Conservation (phyloP, 768 basidiomycete species). For the Phylloporus arenicola region DNA sequence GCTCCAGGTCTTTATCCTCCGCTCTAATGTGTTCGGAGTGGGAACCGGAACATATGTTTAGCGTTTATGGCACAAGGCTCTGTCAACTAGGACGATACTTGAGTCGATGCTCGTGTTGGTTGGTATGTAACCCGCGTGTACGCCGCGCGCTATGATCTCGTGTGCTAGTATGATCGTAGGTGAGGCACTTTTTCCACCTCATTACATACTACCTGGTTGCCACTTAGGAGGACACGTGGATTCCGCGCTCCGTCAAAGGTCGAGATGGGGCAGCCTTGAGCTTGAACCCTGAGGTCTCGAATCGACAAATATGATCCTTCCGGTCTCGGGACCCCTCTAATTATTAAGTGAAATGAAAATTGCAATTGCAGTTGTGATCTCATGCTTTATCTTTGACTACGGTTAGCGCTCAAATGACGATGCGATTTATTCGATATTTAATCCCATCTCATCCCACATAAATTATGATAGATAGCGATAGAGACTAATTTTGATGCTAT, state of each 20-base stretch:
- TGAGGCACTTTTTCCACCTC: constrained; percentile 1
- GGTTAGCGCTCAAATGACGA: no score
- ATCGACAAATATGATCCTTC: background rate
- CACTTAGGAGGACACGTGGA: constrained; percentile 7
- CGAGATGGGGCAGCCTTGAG: background rate
- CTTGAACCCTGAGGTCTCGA: background rate
- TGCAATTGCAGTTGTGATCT: no score
- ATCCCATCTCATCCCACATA: no score
- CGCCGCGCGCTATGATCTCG: background rate
- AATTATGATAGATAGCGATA: constrained; percentile 5
- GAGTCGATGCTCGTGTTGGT: background rate
- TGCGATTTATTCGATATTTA: no score
- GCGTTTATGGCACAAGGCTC: background rate
- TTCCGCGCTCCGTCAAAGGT: background rate
- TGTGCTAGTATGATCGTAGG: background rate
- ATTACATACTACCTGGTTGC: background rate
- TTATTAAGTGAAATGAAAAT: no score
- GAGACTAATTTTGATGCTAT: background rate
- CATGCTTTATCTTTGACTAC: no score
- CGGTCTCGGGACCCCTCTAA: background rate
- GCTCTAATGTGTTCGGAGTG: no score
- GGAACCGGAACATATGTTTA: no score
- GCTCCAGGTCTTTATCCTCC: no score
- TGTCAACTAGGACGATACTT: background rate
- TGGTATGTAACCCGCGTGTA: background rate